Evolutionary conservation across 2,329 filamentous ascomycete genomes (phyloP).

Genomic region (Aspergillus luchuensis): DNA sequence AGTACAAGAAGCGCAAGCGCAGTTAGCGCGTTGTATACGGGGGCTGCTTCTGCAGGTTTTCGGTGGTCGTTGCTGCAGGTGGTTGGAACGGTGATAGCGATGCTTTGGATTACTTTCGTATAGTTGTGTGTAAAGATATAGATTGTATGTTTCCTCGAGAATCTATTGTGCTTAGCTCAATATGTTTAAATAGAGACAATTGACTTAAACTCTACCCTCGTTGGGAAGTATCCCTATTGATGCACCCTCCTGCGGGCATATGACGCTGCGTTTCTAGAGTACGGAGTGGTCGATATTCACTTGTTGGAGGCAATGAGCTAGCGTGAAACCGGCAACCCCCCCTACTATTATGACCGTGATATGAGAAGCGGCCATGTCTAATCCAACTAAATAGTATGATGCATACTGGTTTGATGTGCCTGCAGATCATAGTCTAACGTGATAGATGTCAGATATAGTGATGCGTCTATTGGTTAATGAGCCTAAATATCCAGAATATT

Average conservation of each 20-base stretch:
- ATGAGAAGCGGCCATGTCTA: neutral
- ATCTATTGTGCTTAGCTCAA: conserved; percentile 15
- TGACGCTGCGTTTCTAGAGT: conserved; percentile 45
- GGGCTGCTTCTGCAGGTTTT: neutral
- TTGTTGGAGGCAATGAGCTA: conserved; percentile 50
- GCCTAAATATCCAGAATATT: too few relatives aligned
- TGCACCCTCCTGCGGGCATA: conserved; percentile 49
- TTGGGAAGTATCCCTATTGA: conserved; percentile 52
- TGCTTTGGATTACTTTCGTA: neutral
- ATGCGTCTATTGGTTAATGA: too few relatives aligned
- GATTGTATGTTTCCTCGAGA: too few relatives aligned
- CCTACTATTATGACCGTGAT: conserved; percentile 47
- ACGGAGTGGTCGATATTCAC: conserved; percentile 52
- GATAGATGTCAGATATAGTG: too few relatives aligned
- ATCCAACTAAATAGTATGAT: neutral
- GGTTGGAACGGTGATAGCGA: neutral
- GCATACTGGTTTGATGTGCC: too few relatives aligned
- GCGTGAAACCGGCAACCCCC: conserved; percentile 50
- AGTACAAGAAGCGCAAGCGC: neutral
- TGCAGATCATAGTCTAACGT: too few relatives aligned
- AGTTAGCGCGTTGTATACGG: neutral
- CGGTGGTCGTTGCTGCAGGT: neutral
- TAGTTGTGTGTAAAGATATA: neutral
- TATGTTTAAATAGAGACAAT: conserved; percentile 43
- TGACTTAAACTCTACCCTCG: conserved; percentile 55